Evolutionary conservation across 2,329 filamentous ascomycete species (phyloP), one percentile per base, ranked within the genome.

Genomic region (Pseudogymnoascus sp.): DNA sequence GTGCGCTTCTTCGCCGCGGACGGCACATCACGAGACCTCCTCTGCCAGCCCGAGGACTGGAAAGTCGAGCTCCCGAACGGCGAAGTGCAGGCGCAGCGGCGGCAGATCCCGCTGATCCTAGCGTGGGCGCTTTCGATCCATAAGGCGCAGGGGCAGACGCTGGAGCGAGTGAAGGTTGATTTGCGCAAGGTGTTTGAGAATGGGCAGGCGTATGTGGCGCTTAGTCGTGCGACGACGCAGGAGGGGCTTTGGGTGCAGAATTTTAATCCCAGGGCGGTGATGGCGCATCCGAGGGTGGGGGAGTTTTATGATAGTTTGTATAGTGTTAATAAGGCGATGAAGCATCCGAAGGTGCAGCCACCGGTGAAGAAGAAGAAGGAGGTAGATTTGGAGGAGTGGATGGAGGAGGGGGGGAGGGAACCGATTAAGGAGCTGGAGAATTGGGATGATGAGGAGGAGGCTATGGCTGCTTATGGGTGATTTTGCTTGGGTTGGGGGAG

Each of bases 61-160:
- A 99, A 97, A 74, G 90, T 96, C 27, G 95, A 99, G 72, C 81
- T 96, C n/a, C 94, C 94, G 1, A 96, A 90, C 62, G 94, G 94
- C 55, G 92, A 97, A 73, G 82, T 97, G 0, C 92, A 96, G 74
- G 94, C 94, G 1, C 90, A 91, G 64, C 89, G 94, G 39, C 83
- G 82, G 51, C 90, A 93, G 69, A 75, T 93, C 1, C 94, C 94
- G 0, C 81, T 99, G 59, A 97, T 99, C 65, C 81, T 99, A 31
- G 94, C 94, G 0, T 99, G 94, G 94, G 94, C 94, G 1, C 78
- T 99, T 17, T 96, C 92, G 0, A 99, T 99, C 64, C 94, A 99
- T 79, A 99, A 99, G 76, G 94, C 94, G 0, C 93, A 97, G 73
- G 93, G 93, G 1, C 93, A 97, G 74, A 97, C 93, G 1, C 67